Percentiles rank a stretch among this genome's conserved stretches.
Evolutionary conservation across 345 rosid genomes (phyloP).

Genomic region (Mercurialis annua): DNA sequence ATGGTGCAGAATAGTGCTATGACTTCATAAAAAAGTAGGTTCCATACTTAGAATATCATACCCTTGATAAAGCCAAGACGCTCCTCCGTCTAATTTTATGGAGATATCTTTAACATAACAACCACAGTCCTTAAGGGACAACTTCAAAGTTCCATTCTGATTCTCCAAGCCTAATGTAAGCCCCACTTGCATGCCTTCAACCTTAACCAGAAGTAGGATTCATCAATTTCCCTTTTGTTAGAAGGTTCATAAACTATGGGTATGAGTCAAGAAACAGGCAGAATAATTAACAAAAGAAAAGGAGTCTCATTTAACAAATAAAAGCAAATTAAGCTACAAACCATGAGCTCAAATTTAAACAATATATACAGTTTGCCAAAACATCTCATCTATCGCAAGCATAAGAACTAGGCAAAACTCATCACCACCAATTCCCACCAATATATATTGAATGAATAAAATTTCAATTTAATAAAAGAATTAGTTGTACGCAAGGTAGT

Average conservation of each 20-base stretch:
- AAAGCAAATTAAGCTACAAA: neutral
- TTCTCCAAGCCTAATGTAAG: conserved; percentile 76
- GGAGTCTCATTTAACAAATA: neutral
- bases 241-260: conserved; percentile 30
- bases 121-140: conserved; percentile 68
- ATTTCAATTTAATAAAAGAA: neutral
- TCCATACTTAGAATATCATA: conserved; percentile 24
- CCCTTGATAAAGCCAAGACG: conserved; percentile 99
- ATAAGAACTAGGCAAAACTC: neutral
- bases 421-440: neutral
- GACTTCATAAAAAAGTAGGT: neutral
- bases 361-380: neutral
- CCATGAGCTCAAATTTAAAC: neutral
- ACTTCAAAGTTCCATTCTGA: conserved; percentile 64
- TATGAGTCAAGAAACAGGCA: conserved; percentile 27
- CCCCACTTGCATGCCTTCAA: conserved; percentile 97
- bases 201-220: conserved; percentile 66
- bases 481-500: too few relatives aligned
- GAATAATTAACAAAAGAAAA: neutral
- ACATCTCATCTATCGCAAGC: neutral
- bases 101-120: conserved; percentile 69
- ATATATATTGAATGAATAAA: neutral
- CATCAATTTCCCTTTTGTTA: conserved; percentile 45
- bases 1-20: neutral
- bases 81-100: conserved; percentile 84